These are phyloP conservation scores for Russula virescens DNA, from an alignment of 768 basidiomycete species.

Conservation along the genomic window DNA sequence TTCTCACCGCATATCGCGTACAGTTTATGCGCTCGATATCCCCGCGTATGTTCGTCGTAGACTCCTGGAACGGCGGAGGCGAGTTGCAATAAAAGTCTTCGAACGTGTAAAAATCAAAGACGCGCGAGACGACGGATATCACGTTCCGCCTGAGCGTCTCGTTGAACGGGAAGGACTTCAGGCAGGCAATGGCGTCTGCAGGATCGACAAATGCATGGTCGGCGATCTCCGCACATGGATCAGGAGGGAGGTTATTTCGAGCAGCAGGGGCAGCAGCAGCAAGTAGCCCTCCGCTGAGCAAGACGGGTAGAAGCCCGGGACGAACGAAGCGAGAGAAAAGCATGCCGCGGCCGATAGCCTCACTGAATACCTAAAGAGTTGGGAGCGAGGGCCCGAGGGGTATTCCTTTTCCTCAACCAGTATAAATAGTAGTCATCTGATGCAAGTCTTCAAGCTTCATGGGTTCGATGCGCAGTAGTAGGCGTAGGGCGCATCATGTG, in stretches of 20 bases:
- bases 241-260: slow-evolving; percentile 10
- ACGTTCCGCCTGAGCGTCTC: slow-evolving; percentile 37
- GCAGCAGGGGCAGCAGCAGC: neutral
- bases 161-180: slow-evolving; percentile 35
- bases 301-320: neutral
- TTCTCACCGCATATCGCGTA: slow-evolving; percentile 41
- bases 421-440: too few relatives aligned
- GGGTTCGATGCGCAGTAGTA: too few relatives aligned
- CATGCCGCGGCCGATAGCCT: neutral
- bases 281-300: neutral
- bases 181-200: slow-evolving; percentile 45
- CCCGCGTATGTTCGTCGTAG: slow-evolving; percentile 48
- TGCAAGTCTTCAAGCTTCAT: too few relatives aligned
- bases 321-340: neutral
- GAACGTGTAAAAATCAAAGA: slow-evolving; percentile 39
- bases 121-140: slow-evolving; percentile 31
- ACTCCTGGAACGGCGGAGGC: slow-evolving; percentile 39
- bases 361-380: too few relatives aligned
- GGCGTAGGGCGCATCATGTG: too few relatives aligned
- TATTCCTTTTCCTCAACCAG: too few relatives aligned
- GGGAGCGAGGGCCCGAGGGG: too few relatives aligned
- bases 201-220: slow-evolving; percentile 43
- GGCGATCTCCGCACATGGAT: slow-evolving; percentile 34
- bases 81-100: slow-evolving; percentile 36
- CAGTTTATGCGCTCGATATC: slow-evolving; percentile 43